Evolutionary conservation across 139 green algal species (phyloP), one percentile per base, ranked within the genome.

Genomic region (Chlamydomonas incerta): DNA sequence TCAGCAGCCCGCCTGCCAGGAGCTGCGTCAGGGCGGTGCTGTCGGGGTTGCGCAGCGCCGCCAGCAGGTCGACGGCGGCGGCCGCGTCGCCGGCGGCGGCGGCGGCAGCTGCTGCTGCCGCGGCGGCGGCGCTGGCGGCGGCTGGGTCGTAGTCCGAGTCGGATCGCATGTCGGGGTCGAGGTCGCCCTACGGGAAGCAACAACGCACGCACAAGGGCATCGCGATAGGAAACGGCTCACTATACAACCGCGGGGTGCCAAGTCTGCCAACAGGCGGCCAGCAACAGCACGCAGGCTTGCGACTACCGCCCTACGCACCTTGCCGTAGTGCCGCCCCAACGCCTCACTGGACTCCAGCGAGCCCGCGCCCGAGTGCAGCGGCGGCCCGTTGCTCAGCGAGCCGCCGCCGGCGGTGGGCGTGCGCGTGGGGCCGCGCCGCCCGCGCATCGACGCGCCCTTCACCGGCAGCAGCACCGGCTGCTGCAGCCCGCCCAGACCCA

Each of bases 71-170:
- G 29, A 83, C 35, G 35, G 41, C 26, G 37, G 37, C 26, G 20
- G 18, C 52, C n/a, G 10, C n/a, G 73, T 0, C 24, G 47, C 15
- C 46, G 21, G 17, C 13, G 41, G 6, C 71, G 29, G 41, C 71
- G 46, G 70, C 46, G 6, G n/a, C 74, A 20, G 29, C 57, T 58
- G 57, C 74, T 58, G 17, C 74, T 58, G 17, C 58, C 21, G 13
- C 74, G 55, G 9, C 34, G 11, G 31, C 66, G 15, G 17, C 31
- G 2, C 31, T 29, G 28, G 17, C 60, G 28, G 17, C 60, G 14
- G 62, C 6, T 23, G 75, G 60, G 41, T 83, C 75, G 75, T 65
- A 83, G 37, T 83, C 75, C 1, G 60, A 73, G 33, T 83, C 75
- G 11, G 75, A 83, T 20, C 75, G 17, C 37, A 63, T 41, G 4